Evolutionary conservation across 129 eudicot species (phyloP).

Genomic region (Flaveria sonorensis): DNA sequence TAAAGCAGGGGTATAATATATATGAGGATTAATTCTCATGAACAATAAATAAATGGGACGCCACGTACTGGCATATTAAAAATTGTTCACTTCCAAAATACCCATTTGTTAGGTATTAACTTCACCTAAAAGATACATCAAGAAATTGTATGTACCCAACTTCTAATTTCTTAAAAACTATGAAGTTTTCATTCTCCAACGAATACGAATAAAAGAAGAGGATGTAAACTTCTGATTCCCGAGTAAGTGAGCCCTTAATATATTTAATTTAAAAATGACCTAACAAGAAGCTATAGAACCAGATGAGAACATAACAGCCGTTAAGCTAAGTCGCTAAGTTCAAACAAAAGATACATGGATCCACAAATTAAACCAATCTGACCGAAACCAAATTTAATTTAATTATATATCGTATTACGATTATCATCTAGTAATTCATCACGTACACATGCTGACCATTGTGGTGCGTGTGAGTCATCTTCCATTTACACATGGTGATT

Average conservation of each 20-base stretch:
- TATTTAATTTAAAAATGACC: no score
- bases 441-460: not conserved
- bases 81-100: not conserved
- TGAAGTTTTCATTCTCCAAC: not conserved
- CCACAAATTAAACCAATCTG: no score
- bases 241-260: not conserved
- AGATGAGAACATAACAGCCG: no score
- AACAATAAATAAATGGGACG: conserved; percentile 15
- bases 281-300: no score
- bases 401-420: no score
- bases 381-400: no score
- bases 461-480: not conserved
- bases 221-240: not conserved
- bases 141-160: not conserved
- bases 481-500: not conserved
- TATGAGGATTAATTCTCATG: not conserved
- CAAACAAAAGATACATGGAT: no score
- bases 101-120: conserved; percentile 21
- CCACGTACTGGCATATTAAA: not conserved
- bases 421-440: not conserved
- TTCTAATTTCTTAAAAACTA: not conserved
- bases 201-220: not conserved
- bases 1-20: not conserved
- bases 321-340: not conserved
- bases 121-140: conserved; percentile 19